These are phyloP conservation scores for Naegleria lovaniensis DNA, from an alignment of 208 protist genomes.

Conservation along the genomic window DNA sequence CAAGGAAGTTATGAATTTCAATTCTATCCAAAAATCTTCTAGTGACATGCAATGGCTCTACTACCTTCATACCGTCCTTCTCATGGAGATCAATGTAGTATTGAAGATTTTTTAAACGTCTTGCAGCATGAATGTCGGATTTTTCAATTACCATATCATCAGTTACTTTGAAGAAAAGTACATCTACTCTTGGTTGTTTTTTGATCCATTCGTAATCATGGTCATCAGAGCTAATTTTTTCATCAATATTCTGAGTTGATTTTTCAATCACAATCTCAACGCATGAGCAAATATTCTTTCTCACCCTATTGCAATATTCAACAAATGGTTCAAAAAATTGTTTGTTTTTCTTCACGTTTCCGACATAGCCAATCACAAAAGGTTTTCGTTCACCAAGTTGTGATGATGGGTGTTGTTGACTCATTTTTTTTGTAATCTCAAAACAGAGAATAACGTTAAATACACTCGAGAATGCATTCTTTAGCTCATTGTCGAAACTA, in stretches of 20 bases:
- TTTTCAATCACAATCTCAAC: neutral
- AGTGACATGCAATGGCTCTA: neutral
- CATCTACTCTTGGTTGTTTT: neutral
- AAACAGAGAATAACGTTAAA: no score
- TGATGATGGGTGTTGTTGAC: no score
- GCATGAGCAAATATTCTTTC: neutral
- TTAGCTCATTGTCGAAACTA: no score
- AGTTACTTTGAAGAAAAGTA: neutral
- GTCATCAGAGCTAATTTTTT: no score
- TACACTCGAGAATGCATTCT: no score
- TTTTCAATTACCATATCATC: conserved; percentile 4
- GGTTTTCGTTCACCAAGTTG: no score
- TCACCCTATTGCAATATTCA: neutral
- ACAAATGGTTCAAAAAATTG: conserved; percentile 18
- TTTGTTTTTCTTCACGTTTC: conserved; percentile 6
- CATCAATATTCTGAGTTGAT: neutral
- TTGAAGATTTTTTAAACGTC: neutral
- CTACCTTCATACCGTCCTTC: neutral
- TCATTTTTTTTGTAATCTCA: no score
- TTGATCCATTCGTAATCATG: neutral
- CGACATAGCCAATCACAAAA: neutral
- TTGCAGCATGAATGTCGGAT: neutral
- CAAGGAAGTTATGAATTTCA: neutral
- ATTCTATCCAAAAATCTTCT: neutral
- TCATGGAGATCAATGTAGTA: neutral